These are phyloP conservation scores for Rhodamnia rubescens DNA, from an alignment of 345 rosid genomes.

Conservation along the genomic window DNA sequence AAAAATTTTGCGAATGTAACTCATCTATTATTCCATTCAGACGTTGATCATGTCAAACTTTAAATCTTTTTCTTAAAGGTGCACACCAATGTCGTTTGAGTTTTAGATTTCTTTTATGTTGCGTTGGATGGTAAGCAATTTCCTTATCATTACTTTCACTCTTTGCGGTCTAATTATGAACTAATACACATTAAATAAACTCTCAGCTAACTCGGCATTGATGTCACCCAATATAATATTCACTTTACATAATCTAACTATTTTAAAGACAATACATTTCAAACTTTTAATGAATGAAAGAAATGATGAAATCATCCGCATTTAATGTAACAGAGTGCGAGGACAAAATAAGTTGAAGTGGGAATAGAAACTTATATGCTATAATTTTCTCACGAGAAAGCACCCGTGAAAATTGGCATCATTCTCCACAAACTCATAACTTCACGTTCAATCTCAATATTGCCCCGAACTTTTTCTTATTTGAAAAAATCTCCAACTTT, in stretches of 20 bases:
- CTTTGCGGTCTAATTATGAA: background rate
- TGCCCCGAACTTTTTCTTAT: too few relatives aligned
- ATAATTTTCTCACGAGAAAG: too few relatives aligned
- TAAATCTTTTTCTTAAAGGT: too few relatives aligned
- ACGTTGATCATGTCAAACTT: background rate
- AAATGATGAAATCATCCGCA: background rate
- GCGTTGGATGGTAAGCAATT: fast-evolving
- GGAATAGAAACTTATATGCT: too few relatives aligned
- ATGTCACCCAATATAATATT: background rate
- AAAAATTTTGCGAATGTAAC: background rate
- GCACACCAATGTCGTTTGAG: background rate
- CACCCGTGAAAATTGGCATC: too few relatives aligned
- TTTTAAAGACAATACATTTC: background rate
- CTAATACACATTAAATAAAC: background rate
- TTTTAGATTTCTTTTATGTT: background rate
- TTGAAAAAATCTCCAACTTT: too few relatives aligned
- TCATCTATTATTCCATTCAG: background rate
- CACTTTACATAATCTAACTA: background rate
- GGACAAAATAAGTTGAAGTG: too few relatives aligned
- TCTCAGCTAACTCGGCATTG: background rate
- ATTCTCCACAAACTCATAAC: too few relatives aligned
- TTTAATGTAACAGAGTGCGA: background rate
- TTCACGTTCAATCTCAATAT: too few relatives aligned
- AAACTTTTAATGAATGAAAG: background rate
- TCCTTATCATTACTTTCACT: background rate